Conservation (phyloP, 164 flowering plant species). For the Santalum album region DNA sequence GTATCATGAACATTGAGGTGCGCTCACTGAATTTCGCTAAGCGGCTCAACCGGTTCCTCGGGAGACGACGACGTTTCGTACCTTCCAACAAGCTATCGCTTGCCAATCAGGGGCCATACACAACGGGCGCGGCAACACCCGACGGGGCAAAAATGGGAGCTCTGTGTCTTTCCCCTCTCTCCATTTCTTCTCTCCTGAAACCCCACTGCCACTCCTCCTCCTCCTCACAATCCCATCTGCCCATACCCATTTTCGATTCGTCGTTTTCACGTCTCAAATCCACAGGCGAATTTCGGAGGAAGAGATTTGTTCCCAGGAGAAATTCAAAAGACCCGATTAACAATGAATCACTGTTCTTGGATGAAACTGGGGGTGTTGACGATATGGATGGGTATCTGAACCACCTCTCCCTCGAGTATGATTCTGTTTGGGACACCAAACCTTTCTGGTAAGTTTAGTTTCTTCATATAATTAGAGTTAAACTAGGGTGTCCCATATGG, state of each 20-base stretch:
- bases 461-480: too few relatives aligned
- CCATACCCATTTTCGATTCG: conserved; percentile 11
- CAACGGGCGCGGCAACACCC: too few relatives aligned
- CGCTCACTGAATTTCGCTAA: too few relatives aligned
- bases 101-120: too few relatives aligned
- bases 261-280: conserved; percentile 2
- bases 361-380: conserved; percentile 60
- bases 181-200: conserved; percentile 5
- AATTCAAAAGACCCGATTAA: conserved; percentile 12
- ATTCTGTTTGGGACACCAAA: conserved; percentile 99
- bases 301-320: conserved; percentile 14
- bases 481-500: too few relatives aligned
- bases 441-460: conserved; percentile 59
- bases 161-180: conserved; percentile 20
- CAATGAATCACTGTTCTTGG: conserved; percentile 34
- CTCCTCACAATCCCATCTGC: conserved; percentile 18
- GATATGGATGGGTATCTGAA: conserved; percentile 90
- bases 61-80: too few relatives aligned
- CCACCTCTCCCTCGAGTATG: conserved; percentile 83
- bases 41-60: too few relatives aligned
- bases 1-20: too few relatives aligned
- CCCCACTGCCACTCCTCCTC: conserved; percentile 5
- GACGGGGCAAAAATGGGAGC: conserved; percentile 21
- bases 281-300: not conserved
- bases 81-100: too few relatives aligned